These are phyloP conservation scores for Sugiyamaella castrensis DNA, from an alignment of 1,139 yeast species.

Conservation along the genomic window DNA sequence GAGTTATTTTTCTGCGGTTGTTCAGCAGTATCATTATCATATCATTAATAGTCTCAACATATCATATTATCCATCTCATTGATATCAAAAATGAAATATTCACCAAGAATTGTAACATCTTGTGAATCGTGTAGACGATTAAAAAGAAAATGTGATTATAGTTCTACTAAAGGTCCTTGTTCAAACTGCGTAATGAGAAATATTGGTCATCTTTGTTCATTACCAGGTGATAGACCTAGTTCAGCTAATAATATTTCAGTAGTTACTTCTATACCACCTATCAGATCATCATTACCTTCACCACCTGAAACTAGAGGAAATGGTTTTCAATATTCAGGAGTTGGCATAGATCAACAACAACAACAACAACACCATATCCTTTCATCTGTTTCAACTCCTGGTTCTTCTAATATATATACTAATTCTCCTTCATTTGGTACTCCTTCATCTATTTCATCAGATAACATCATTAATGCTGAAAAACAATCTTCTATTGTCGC, in stretches of 20 bases:
- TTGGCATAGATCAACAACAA: not conserved
- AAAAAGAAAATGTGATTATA: conserved; percentile 18
- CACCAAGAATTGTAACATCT: conserved; percentile 10
- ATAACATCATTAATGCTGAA: not conserved
- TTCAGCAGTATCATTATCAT: not conserved
- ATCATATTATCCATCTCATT: not conserved
- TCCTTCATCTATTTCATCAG: conserved; percentile 7
- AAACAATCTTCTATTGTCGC: not conserved
- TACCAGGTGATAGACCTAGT: conserved; percentile 13
- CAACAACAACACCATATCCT: not conserved
- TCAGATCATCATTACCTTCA: conserved; percentile 3
- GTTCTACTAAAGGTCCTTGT: conserved; percentile 15
- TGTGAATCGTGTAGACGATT: conserved; percentile 18
- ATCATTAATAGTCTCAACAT: not conserved
- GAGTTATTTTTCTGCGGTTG: not conserved
- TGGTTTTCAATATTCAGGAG: not conserved
- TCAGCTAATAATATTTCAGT: not conserved
- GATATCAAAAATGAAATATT: conserved; percentile 8
- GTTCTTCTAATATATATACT: too few relatives aligned
- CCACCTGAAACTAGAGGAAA: conserved; percentile 2
- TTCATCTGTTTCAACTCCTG: conserved; percentile 1
- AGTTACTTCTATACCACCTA: not conserved
- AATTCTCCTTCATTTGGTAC: not conserved
- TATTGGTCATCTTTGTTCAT: conserved; percentile 24
- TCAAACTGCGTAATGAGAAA: conserved; percentile 20